phyloP scores from a whole-genome alignment of 306 rosid species.

The Psophocarpus tetragonolobus region DNA sequence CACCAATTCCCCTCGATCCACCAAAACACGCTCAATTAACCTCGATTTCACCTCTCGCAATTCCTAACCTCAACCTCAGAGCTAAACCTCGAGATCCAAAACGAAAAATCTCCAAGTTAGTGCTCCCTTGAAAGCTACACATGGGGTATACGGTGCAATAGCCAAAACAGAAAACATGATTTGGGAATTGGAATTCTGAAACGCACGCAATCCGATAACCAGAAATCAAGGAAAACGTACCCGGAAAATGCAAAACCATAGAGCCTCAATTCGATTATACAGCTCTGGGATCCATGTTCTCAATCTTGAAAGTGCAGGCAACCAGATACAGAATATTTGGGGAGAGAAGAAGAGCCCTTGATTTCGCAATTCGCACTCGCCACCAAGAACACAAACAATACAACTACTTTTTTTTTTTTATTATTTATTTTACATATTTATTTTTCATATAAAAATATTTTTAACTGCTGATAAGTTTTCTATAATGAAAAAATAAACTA shows the following conservation, averaged over 20 bases:
- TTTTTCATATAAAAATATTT: neutral
- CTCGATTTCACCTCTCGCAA: constrained; percentile 16
- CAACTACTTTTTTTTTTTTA: constrained; percentile 26
- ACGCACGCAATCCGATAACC: constrained; percentile 35
- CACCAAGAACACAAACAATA: constrained; percentile 38
- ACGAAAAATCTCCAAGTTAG: constrained; percentile 27
- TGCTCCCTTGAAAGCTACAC: constrained; percentile 31
- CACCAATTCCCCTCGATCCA: constrained; percentile 31
- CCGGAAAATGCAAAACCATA: constrained; percentile 9
- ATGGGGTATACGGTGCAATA: constrained; percentile 28
- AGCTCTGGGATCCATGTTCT: constrained; percentile 47
- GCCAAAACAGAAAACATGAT: constrained; percentile 47
- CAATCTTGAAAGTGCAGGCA: constrained; percentile 38
- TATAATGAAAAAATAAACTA: too few relatives aligned
- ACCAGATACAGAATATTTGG: constrained; percentile 6
- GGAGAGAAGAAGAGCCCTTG: constrained; percentile 47
- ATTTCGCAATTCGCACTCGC: constrained; percentile 53
- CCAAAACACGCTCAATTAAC: constrained; percentile 12
- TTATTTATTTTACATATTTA: constrained; percentile 17
- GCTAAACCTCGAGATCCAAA: constrained; percentile 60
- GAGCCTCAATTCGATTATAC: constrained; percentile 32
- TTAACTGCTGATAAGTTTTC: too few relatives aligned
- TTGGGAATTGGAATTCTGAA: constrained; percentile 45
- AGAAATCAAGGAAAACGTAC: constrained; percentile 31
- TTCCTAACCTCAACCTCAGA: constrained; percentile 37